phyloP scores from a whole-genome alignment of 2,329 filamentous ascomycete species.

The Blastomyces emzantsi region DNA sequence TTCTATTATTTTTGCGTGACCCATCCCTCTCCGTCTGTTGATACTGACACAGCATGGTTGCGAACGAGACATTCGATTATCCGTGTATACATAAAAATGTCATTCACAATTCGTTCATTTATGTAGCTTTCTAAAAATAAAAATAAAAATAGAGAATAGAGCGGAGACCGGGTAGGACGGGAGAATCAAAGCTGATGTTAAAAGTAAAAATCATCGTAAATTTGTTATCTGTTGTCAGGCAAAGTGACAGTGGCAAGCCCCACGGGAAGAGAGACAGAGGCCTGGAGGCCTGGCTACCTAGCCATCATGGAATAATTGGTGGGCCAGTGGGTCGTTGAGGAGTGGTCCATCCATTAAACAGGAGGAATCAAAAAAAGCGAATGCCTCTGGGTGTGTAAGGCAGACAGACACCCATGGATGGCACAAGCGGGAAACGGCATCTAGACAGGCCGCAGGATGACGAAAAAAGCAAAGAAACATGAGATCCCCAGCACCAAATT shows the following conservation, averaged over 20 bases:
- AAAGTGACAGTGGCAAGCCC: neutral
- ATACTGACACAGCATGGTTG: conserved; percentile 1
- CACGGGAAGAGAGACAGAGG: neutral
- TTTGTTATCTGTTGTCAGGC: neutral
- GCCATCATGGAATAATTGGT: neutral
- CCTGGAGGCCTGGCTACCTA: too few species aligned
- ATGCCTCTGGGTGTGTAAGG: neutral
- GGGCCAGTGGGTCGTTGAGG: neutral
- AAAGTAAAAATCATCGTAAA: neutral
- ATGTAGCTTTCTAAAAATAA: neutral
- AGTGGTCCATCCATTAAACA: neutral
- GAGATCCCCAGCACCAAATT: neutral
- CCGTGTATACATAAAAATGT: neutral
- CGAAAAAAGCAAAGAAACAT: neutral
- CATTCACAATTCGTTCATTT: neutral
- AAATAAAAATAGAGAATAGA: neutral
- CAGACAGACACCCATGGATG: neutral
- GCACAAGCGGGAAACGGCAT: neutral
- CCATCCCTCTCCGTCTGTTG: neutral
- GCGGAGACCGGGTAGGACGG: neutral
- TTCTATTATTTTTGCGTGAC: neutral
- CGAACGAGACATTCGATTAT: neutral
- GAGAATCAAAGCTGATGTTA: neutral
- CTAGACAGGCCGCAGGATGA: neutral
- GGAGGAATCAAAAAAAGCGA: neutral